A percentile compares a stretch with the other conserved stretches of the same genome.
Evolutionary conservation across 2,329 filamentous ascomycete species (phyloP).

Genomic region (Hirsutella thompsonii): DNA sequence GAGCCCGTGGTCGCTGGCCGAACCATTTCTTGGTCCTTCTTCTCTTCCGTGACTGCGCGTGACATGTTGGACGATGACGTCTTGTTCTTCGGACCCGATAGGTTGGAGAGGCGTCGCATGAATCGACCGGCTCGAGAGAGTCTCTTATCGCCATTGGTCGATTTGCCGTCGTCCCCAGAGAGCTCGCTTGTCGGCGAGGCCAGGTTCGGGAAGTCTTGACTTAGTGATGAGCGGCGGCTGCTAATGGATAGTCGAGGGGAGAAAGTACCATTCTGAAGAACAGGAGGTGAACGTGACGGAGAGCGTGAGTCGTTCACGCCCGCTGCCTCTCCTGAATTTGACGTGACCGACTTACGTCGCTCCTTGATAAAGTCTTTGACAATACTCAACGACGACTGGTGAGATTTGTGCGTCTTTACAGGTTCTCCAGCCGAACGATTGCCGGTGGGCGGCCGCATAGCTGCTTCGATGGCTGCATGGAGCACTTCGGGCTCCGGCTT

Average conservation of each 20-base stretch:
- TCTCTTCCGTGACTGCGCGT: constrained; percentile 38
- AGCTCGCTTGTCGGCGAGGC: constrained; percentile 31
- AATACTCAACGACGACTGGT: constrained; percentile 46
- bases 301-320: constrained; percentile 22
- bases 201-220: constrained; percentile 23
- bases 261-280: constrained; percentile 29
- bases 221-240: constrained; percentile 41
- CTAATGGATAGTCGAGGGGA: constrained; percentile 52
- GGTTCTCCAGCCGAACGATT: constrained; percentile 22
- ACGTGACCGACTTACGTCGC: constrained; percentile 36
- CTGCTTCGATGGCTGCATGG: constrained; percentile 7
- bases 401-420: constrained; percentile 24
- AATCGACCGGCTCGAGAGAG: constrained; percentile 41
- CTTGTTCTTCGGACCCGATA: constrained; percentile 34
- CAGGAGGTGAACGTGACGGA: constrained; percentile 33
- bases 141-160: constrained; percentile 27
- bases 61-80: constrained; percentile 29
- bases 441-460: constrained; percentile 23
- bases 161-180: constrained; percentile 34
- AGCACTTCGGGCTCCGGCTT: constrained; percentile 15
- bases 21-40: constrained; percentile 12
- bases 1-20: constrained; percentile 17
- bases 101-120: constrained; percentile 45
- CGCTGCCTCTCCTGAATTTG: constrained; percentile 30
- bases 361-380: constrained; percentile 51